Percentiles rank a stretch among this genome's conserved stretches.
Conservation (phyloP, 768 basidiomycete genomes). For the Austroboletus eburneus region DNA sequence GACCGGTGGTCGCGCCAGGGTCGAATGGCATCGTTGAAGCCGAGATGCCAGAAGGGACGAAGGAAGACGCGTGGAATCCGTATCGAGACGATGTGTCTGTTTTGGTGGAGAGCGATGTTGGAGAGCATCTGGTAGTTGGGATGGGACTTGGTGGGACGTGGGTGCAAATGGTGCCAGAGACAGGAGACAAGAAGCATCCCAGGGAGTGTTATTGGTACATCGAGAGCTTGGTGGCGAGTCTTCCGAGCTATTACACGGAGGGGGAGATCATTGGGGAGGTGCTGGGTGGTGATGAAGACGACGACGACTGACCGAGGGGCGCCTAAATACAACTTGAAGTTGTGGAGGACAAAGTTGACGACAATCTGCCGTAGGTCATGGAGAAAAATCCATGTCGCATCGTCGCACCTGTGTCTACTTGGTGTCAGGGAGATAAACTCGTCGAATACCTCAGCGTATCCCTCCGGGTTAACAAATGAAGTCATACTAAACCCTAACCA, state of each 20-base stretch:
- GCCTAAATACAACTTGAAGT: too few species aligned
- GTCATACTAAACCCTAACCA: conserved; percentile 26
- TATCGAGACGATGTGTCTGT: conserved; percentile 27
- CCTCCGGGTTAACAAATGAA: conserved; percentile 10
- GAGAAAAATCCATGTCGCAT: too few species aligned
- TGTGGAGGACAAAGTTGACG: too few species aligned
- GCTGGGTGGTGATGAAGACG: background rate
- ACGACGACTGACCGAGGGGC: too few species aligned
- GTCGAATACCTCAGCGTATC: too few species aligned
- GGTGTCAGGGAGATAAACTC: too few species aligned
- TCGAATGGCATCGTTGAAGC: conserved; percentile 26
- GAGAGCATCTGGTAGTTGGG: conserved; percentile 17
- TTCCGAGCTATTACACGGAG: conserved; percentile 48
- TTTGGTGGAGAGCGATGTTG: conserved; percentile 21
- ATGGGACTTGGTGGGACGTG: conserved; percentile 35
- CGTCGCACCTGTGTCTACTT: too few species aligned
- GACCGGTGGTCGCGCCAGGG: conserved; percentile 30
- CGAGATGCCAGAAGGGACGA: conserved; percentile 3
- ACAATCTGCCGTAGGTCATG: too few species aligned
- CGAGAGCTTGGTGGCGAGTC: conserved; percentile 43
- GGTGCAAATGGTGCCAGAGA: conserved; percentile 29
- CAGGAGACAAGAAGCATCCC: conserved; percentile 2
- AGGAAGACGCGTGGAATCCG: conserved; percentile 36
- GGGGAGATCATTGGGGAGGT: background rate
- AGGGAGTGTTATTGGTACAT: conserved; percentile 50